Percentiles rank a stretch among this genome's conserved stretches.
phyloP scores from a whole-genome alignment of 352 stramenopile genomes.

The Globisporangium megalacanthum region DNA sequence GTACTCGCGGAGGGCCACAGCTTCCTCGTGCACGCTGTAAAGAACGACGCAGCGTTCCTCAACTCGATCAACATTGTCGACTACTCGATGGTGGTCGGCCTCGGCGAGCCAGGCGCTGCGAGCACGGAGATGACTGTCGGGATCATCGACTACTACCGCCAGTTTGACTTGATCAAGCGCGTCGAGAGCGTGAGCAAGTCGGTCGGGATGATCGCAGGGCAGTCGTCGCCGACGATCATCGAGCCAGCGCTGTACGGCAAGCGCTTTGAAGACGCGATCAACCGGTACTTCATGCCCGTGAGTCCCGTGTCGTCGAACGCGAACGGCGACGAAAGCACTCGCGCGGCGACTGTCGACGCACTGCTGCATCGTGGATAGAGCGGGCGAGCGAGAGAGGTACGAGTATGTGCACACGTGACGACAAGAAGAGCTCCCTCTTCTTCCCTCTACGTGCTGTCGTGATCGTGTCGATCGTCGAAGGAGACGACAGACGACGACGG shows the following conservation, averaged over 20 bases:
- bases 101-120: slow-evolving; percentile 30
- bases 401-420: no score
- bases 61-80: slow-evolving; percentile 99
- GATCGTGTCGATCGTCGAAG: not conserved
- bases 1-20: slow-evolving; percentile 67
- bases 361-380: not conserved
- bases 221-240: slow-evolving; percentile 97
- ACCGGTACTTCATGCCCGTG: slow-evolving; percentile 97
- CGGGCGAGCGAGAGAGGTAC: not conserved
- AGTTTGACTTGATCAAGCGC: slow-evolving; percentile 99
- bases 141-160: slow-evolving; percentile 99
- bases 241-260: slow-evolving; percentile 95
- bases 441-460: not conserved
- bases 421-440: no score
- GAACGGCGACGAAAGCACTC: slow-evolving; percentile 21
- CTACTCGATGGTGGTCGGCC: slow-evolving; percentile 97
- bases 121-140: slow-evolving; percentile 91
- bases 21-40: slow-evolving; percentile 83
- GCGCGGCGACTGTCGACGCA: not conserved
- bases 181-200: slow-evolving; percentile 98
- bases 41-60: slow-evolving; percentile 97
- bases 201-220: slow-evolving; percentile 97
- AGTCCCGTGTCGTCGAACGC: slow-evolving; percentile 62
- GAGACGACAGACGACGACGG: slow-evolving; percentile 2
- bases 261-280: slow-evolving; percentile 93